Evolutionary conservation across 2,329 filamentous ascomycete genomes (phyloP).

Genomic region (Aureobasidium sp.): DNA sequence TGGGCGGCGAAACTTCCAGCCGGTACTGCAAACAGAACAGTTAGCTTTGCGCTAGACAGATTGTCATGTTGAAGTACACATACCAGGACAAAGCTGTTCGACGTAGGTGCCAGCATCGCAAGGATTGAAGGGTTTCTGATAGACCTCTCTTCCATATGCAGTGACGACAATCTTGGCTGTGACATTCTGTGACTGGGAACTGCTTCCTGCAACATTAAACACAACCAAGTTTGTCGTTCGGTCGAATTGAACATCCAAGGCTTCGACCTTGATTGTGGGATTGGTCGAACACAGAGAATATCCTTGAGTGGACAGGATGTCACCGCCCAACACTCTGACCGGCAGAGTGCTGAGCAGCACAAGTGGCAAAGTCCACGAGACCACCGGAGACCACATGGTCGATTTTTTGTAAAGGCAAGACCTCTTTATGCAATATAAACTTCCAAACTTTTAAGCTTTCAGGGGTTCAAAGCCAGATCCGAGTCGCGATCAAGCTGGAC

Average conservation of each 20-base stretch:
- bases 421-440: background rate
- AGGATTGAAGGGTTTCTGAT: slow-evolving; percentile 72
- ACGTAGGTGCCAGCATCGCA: slow-evolving; percentile 62
- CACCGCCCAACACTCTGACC: slow-evolving; percentile 50
- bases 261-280: slow-evolving; percentile 58
- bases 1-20: slow-evolving; percentile 62
- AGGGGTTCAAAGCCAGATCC: background rate
- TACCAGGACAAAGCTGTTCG: slow-evolving; percentile 71
- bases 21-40: slow-evolving; percentile 49
- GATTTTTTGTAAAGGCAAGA: background rate
- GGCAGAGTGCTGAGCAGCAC: slow-evolving; percentile 27
- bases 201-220: slow-evolving; percentile 78
- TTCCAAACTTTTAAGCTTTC: slow-evolving; percentile 2
- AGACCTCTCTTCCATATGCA: slow-evolving; percentile 78
- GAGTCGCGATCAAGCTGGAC: background rate
- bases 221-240: slow-evolving; percentile 60
- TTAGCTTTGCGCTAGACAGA: background rate
- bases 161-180: slow-evolving; percentile 65
- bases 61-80: slow-evolving; percentile 19
- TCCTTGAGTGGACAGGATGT: slow-evolving; percentile 71
- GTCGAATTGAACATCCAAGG: slow-evolving; percentile 71
- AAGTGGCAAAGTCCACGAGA: slow-evolving; percentile 19
- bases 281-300: slow-evolving; percentile 63
- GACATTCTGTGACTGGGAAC: slow-evolving; percentile 66
- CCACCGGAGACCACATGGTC: slow-evolving; percentile 21